phyloP scores from a whole-genome alignment of 2,329 filamentous ascomycete genomes.

The Sclerotinia borealis region DNA sequence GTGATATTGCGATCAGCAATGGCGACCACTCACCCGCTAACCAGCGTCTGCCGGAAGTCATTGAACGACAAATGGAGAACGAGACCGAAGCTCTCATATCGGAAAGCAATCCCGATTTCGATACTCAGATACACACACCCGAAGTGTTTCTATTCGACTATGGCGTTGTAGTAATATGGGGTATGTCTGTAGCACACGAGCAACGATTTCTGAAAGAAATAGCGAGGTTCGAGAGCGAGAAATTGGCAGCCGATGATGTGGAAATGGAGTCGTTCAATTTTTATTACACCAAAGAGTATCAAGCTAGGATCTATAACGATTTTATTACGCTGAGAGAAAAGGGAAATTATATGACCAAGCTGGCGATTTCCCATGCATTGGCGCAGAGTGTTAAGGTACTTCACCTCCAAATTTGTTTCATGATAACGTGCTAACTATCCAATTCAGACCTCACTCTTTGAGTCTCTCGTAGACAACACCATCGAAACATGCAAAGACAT shows the following conservation, averaged over 20 bases:
- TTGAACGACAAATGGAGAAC: conserved; percentile 35
- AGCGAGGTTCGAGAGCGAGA: conserved; percentile 87
- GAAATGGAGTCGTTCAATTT: conserved; percentile 99
- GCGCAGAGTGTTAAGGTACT: conserved; percentile 87
- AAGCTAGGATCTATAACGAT: conserved; percentile 98
- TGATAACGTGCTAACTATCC: neutral
- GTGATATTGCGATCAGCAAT: conserved; percentile 32
- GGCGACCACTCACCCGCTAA: conserved; percentile 23
- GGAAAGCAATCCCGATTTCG: conserved; percentile 59
- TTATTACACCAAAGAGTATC: conserved; percentile 97
- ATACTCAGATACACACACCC: conserved; percentile 82
- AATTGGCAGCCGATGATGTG: conserved; percentile 79
- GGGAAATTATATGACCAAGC: conserved; percentile 95
- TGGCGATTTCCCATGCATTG: conserved; percentile 91
- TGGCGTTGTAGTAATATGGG: conserved; percentile 96
- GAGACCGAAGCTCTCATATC: conserved; percentile 24
- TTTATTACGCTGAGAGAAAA: conserved; percentile 95
- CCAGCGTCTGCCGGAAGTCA: conserved; percentile 23
- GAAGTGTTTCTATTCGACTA: conserved; percentile 97
- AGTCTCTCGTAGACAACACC: conserved; percentile 89
- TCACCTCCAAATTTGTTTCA: conserved; percentile 9
- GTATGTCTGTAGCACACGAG: conserved; percentile 88
- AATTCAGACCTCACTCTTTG: conserved; percentile 78
- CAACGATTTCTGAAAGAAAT: conserved; percentile 89
- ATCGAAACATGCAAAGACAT: conserved; percentile 92